Evolutionary conservation across 495 filamentous ascomycete species (phyloP).

Genomic region (Choiromyces venosus): DNA sequence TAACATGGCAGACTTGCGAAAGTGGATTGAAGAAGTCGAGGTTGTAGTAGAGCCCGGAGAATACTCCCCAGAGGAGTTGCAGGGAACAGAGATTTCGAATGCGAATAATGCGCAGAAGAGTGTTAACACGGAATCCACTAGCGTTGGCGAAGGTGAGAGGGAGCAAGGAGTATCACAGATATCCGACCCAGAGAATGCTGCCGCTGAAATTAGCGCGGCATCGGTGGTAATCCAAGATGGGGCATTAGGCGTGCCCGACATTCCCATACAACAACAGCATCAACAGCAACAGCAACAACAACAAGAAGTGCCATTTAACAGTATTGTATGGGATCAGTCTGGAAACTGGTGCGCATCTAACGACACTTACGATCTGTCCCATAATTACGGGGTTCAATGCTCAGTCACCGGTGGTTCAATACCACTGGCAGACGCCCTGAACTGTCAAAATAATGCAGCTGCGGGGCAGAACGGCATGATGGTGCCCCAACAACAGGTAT

Average conservation of each 20-base stretch:
- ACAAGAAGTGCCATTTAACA: neutral
- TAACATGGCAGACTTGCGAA: slow-evolving; percentile 26
- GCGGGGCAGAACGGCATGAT: neutral
- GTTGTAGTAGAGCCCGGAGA: neutral
- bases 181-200: neutral
- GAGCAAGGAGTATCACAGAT: neutral
- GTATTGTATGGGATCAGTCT: neutral
- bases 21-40: slow-evolving; percentile 30
- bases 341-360: neutral
- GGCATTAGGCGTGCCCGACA: neutral
- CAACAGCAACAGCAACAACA: neutral
- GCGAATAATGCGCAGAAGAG: neutral
- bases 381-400: neutral
- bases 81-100: neutral
- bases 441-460: neutral
- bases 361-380: neutral
- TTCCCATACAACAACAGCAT: neutral
- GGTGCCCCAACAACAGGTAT: neutral
- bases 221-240: neutral
- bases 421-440: neutral
- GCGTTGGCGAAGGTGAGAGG: neutral
- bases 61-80: neutral
- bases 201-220: neutral
- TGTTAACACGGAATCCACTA: neutral
- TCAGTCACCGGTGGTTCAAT: neutral